phyloP scores from a whole-genome alignment of 495 filamentous ascomycete species.

The Penicillium daleae region DNA sequence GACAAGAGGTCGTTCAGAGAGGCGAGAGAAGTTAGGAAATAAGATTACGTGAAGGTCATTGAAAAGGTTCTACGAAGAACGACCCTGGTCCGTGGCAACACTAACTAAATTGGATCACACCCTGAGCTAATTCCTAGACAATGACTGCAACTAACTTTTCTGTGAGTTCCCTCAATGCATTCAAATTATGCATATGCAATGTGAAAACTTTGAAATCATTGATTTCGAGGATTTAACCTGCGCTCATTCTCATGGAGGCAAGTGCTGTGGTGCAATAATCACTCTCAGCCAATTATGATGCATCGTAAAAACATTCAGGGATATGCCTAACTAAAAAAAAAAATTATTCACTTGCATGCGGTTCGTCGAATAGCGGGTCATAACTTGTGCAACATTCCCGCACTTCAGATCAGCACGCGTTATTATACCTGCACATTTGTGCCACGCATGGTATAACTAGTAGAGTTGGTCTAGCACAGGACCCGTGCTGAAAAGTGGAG shows the following conservation, averaged over 20 bases:
- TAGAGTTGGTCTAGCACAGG: not conserved
- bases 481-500: not conserved
- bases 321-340: too few species aligned
- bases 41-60: not conserved
- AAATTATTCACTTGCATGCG: fast-evolving
- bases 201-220: too few species aligned
- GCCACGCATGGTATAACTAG: not conserved
- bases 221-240: too few species aligned
- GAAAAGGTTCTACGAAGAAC: not conserved
- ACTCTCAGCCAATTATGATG: too few species aligned
- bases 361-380: not conserved
- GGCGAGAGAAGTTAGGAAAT: not conserved
- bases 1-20: not conserved
- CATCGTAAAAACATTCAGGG: too few species aligned
- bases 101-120: not conserved
- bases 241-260: too few species aligned
- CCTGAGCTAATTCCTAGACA: not conserved
- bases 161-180: too few species aligned
- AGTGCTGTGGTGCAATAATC: too few species aligned
- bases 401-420: too few species aligned
- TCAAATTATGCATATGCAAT: too few species aligned
- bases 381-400: not conserved
- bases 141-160: not conserved
- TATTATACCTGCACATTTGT: not conserved
- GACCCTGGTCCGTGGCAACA: not conserved